A percentile compares a stretch with the other conserved stretches of the same genome.
phyloP scores from a whole-genome alignment of 768 basidiomycete species.

The Tulasnella sp. region DNA sequence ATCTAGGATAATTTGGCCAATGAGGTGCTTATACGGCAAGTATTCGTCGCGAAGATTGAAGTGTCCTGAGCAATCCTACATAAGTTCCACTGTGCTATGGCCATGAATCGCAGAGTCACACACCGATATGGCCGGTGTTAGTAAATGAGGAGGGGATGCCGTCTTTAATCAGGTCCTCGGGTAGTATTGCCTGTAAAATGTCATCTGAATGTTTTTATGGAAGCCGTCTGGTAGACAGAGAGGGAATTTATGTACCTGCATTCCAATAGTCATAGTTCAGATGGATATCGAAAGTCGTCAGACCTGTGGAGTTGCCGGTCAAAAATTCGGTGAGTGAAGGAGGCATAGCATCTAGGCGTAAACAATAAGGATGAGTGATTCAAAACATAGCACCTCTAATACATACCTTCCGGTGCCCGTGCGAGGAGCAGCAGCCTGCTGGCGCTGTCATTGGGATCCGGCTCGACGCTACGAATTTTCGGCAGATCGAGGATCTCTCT shows the following conservation, averaged over 20 bases:
- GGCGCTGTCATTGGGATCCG: conserved; percentile 39
- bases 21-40: conserved; percentile 79
- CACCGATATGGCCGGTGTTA: conserved; percentile 83
- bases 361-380: neutral
- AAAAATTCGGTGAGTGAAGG: conserved; percentile 27
- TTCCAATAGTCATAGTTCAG: conserved; percentile 85
- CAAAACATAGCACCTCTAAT: neutral
- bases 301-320: conserved; percentile 44
- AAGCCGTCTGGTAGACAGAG: neutral
- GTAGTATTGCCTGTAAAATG: conserved; percentile 71
- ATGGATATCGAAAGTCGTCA: conserved; percentile 30
- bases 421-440: conserved; percentile 56
- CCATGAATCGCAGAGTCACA: conserved; percentile 20
- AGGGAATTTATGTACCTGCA: conserved; percentile 42
- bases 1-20: conserved; percentile 87
- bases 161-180: conserved; percentile 54
- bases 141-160: conserved; percentile 83
- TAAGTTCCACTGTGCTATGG: neutral
- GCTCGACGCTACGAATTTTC: conserved; percentile 50
- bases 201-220: conserved; percentile 45
- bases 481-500: conserved; percentile 55
- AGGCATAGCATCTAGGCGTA: neutral
- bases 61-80: conserved; percentile 48
- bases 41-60: conserved; percentile 86
- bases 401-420: neutral